Conservation (phyloP, 73 alveolate species). For the Paramecium pentaurelia region DNA sequence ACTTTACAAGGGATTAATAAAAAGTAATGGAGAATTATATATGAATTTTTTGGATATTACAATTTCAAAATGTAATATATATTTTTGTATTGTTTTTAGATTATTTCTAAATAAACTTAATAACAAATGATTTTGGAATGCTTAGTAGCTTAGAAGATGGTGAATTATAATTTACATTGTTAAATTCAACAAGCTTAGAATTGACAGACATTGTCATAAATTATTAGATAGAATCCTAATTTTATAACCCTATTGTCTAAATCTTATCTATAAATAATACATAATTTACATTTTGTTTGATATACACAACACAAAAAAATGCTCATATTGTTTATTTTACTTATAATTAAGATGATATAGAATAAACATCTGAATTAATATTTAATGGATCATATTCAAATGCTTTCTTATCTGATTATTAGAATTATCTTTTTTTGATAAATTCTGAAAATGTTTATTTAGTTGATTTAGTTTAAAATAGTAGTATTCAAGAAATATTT, state of each 20-base stretch:
- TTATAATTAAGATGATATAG: neutral
- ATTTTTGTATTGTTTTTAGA: neutral
- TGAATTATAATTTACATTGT: neutral
- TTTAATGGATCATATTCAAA: neutral
- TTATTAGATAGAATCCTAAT: no score
- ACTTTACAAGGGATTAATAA: neutral
- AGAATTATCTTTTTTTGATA: neutral
- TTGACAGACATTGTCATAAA: neutral
- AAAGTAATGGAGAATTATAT: neutral
- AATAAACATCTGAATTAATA: neutral
- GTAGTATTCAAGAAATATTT: no score
- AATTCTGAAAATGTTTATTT: no score
- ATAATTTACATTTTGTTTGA: neutral
- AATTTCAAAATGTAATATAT: neutral
- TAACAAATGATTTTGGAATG: neutral
- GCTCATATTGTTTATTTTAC: neutral
- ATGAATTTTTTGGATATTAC: neutral
- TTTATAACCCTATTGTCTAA: neutral
- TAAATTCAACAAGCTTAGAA: neutral
- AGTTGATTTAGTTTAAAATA: no score
- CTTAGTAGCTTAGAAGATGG: neutral
- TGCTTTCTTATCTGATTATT: neutral
- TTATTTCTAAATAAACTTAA: no score
- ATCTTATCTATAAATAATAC: neutral
- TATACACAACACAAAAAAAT: neutral